Percentiles rank a stretch among this genome's conserved stretches.
phyloP scores from a whole-genome alignment of 1,139 yeast genomes.

The Pichia sp. region DNA sequence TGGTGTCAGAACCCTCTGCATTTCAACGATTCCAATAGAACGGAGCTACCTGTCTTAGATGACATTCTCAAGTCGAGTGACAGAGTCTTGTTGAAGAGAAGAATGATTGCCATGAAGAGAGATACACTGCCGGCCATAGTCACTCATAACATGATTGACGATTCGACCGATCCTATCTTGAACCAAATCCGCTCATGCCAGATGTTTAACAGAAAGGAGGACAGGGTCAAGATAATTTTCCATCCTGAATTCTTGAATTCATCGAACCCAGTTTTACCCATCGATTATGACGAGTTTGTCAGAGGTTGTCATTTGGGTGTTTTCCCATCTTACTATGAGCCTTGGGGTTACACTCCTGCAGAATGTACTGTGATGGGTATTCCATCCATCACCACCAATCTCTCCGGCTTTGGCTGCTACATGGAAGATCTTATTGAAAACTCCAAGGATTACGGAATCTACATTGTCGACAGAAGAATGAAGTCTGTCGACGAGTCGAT shows the following conservation, averaged over 20 bases:
- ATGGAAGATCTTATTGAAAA: slow-evolving; percentile 97
- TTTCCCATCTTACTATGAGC: slow-evolving; percentile 97
- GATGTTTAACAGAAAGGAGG: slow-evolving; percentile 83
- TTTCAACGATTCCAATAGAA: slow-evolving; percentile 29
- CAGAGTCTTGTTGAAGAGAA: slow-evolving; percentile 81
- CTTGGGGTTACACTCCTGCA: slow-evolving; percentile 99
- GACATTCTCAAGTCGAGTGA: slow-evolving; percentile 86
- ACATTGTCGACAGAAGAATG: slow-evolving; percentile 92
- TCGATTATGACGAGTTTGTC: slow-evolving; percentile 96
- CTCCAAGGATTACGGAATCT: slow-evolving; percentile 92
- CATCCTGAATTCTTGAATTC: slow-evolving; percentile 97
- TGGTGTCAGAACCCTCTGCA: slow-evolving; percentile 55
- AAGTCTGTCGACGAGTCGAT: slow-evolving; percentile 92
- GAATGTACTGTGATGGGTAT: slow-evolving; percentile 99
- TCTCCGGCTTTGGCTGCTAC: slow-evolving; percentile 96
- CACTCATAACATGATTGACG: slow-evolving; percentile 95
- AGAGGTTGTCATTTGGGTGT: slow-evolving; percentile 98
- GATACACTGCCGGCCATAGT: slow-evolving; percentile 90
- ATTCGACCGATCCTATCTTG: slow-evolving; percentile 83
- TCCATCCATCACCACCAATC: slow-evolving; percentile 94
- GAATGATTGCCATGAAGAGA: slow-evolving; percentile 89
- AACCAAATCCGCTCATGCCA: slow-evolving; percentile 90
- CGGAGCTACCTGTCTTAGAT: slow-evolving; percentile 61
- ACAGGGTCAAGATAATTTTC: slow-evolving; percentile 91
- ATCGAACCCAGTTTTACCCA: slow-evolving; percentile 86